These are phyloP conservation scores for Diaporthe destruens DNA, from an alignment of 2,329 filamentous ascomycete genomes.

Conservation along the genomic window DNA sequence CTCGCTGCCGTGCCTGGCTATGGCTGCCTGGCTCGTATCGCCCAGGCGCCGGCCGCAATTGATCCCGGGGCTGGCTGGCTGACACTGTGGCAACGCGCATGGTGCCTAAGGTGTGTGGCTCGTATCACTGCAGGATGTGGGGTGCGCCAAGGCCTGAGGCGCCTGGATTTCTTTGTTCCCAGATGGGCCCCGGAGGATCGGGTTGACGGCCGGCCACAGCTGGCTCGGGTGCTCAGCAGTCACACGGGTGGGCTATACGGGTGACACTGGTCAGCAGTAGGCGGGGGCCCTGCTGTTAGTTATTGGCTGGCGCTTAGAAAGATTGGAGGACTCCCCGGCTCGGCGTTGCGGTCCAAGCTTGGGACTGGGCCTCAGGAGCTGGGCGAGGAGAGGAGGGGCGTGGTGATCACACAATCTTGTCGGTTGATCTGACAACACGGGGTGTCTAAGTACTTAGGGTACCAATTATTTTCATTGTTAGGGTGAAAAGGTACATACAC, in stretches of 20 bases:
- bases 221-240: background rate
- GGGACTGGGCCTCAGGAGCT: background rate
- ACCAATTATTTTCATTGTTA: background rate
- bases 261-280: too few relatives aligned
- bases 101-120: background rate
- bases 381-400: too few relatives aligned
- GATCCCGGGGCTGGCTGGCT: background rate
- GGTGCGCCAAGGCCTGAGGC: background rate
- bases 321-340: background rate
- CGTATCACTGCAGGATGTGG: background rate
- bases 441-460: too few relatives aligned
- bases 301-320: background rate
- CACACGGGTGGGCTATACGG: background rate
- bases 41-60: too few relatives aligned
- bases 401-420: background rate
- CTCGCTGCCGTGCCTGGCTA: too few relatives aligned
- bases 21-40: too few relatives aligned
- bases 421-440: background rate
- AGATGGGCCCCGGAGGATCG: background rate
- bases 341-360: background rate
- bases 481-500: background rate
- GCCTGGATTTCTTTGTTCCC: background rate
- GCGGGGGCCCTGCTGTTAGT: background rate
- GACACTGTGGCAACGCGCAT: background rate
- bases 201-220: background rate